A percentile compares a stretch with the other conserved stretches of the same genome.
These are phyloP conservation scores for Diaporthe vexans DNA, from an alignment of 2,329 filamentous ascomycete genomes.

Conservation along the genomic window DNA sequence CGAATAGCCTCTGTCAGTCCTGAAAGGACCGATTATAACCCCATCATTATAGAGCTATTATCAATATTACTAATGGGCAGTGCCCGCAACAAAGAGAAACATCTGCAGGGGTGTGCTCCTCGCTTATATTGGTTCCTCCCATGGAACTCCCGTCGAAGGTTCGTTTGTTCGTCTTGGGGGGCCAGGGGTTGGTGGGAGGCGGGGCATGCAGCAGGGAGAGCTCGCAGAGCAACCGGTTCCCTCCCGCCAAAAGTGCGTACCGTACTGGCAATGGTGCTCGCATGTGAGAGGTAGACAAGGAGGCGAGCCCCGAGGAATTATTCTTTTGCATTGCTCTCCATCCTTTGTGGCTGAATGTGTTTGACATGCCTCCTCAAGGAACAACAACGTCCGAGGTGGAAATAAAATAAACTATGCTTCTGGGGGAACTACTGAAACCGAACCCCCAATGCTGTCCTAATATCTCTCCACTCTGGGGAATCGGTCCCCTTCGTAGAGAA, in stretches of 20 bases:
- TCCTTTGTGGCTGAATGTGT: not conserved
- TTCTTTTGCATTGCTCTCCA: constrained; percentile 2
- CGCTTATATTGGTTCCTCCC: constrained; percentile 1
- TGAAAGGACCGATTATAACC: constrained; percentile 15
- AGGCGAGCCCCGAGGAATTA: not conserved
- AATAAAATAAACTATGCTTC: constrained; percentile 10
- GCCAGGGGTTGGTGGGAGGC: not conserved
- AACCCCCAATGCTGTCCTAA: not conserved
- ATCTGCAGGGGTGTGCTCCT: not conserved
- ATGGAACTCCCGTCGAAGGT: constrained; percentile 9
- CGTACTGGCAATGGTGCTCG: not conserved
- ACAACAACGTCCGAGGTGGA: not conserved
- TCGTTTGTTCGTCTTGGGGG: not conserved
- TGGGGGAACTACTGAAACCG: not conserved
- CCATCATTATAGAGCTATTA: not conserved
- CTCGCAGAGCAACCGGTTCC: constrained; percentile 5
- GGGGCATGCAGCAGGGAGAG: not conserved
- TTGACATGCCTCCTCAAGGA: not conserved
- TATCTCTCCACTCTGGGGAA: not conserved
- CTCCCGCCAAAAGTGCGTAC: not conserved
- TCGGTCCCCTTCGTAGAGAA: constrained; percentile 1
- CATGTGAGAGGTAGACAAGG: not conserved
- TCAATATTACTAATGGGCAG: not conserved
- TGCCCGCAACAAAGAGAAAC: not conserved
- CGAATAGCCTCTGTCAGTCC: not conserved